Evolutionary conservation across 768 basidiomycete genomes (phyloP), one percentile per base, ranked within the genome.

Genomic region (Rhizopogon sp.): DNA sequence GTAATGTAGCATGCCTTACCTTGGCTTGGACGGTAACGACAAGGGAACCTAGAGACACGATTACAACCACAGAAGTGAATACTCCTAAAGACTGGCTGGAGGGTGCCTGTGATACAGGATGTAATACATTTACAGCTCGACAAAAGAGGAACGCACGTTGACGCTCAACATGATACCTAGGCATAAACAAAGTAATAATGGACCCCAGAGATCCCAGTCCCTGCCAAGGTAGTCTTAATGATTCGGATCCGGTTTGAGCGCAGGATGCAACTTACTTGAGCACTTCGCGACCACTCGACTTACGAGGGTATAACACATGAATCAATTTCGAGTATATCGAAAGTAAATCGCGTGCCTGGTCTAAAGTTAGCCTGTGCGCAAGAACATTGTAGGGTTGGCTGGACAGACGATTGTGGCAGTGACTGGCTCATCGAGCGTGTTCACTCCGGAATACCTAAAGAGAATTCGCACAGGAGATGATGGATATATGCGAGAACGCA

Each of bases 181-280:
- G 40, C 81, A 68, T 52, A 95, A 77, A 62, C 88, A 92, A 40
- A 94, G 78, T 25, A 98, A 78, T 3, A 98, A 77, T 10, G 95
- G 95, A 3, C 95, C 95, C 96, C 96, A 98, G 25, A 98, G 79
- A 71, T 98, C 96, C 96, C 95, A 98, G 66, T 98, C 95, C 59
- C 93, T 93, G 65, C 13, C 39, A 29, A 42, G 40, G 42, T 16
- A 33, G 31, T 60, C n/a, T 61, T 53, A 43, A 31, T 5, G n/a
- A 42, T 13, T 25, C 25, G 46, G 28, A 40, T 11, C 54, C 31
- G 37, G 35, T 33, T 29, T 16, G 14, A 49, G 55, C 10, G 55
- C 47, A 39, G 25, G 28, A 10, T 1, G 14, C 33, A 9, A 43
- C 78, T 52, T 42, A 91, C 95, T 79, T 81, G 44, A 94, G 72